Conservation (phyloP, 495 filamentous ascomycete species). For the Aspergillus nanangensis region DNA sequence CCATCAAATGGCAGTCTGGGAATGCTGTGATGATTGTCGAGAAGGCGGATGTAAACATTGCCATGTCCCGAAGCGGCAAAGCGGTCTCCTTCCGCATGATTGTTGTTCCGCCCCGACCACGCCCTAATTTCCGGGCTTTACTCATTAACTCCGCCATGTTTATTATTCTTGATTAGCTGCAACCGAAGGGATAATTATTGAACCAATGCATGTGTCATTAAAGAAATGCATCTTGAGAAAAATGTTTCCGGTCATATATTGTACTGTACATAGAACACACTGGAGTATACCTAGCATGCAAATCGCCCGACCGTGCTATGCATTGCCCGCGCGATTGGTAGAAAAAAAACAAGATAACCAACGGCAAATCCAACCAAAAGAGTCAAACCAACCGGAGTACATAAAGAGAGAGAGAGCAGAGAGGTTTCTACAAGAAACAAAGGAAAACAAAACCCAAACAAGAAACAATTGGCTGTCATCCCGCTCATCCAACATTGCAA, state of each 20-base stretch:
- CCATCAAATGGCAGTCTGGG: constrained; percentile 1
- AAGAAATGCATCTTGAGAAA: too few species aligned
- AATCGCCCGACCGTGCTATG: constrained; percentile 29
- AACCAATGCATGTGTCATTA: too few species aligned
- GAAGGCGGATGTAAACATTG: constrained; percentile 28
- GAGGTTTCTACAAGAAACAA: constrained; percentile 37
- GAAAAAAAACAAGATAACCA: constrained; percentile 15
- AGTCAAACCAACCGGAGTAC: too few species aligned
- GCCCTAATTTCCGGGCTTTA: neutral
- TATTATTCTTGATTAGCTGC: too few species aligned
- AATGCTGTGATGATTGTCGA: constrained; percentile 4
- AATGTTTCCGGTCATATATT: too few species aligned
- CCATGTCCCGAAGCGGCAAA: constrained; percentile 19
- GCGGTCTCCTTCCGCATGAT: constrained; percentile 8
- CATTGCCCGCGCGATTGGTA: constrained; percentile 24
- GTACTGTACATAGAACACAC: constrained; percentile 32
- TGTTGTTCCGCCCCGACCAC: constrained; percentile 1
- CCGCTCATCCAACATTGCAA: constrained; percentile 30
- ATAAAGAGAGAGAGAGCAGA: constrained; percentile 26
- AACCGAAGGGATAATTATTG: too few species aligned
- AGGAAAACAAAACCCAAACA: constrained; percentile 6
- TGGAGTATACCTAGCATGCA: constrained; percentile 16
- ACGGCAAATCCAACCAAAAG: constrained; percentile 5
- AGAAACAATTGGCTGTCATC: constrained; percentile 3
- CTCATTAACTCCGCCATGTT: too few species aligned